These are phyloP conservation scores for Asclepias syriaca DNA, from an alignment of 257 asterid species.

Conservation along the genomic window DNA sequence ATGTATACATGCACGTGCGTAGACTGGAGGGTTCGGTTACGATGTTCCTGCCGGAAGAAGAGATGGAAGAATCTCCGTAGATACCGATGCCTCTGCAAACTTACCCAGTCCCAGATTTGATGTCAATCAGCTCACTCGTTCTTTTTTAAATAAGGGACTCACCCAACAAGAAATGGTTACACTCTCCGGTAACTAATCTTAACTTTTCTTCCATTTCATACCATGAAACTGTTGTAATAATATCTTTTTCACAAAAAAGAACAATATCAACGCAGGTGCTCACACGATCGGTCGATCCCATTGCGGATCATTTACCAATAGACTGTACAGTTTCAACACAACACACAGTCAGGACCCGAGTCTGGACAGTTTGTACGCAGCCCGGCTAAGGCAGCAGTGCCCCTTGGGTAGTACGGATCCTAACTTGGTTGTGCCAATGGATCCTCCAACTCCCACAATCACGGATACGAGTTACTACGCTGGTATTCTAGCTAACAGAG, in stretches of 20 bases:
- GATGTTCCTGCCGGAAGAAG: conserved; percentile 68
- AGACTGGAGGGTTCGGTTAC: conserved; percentile 65
- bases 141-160: conserved; percentile 53
- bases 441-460: conserved; percentile 29
- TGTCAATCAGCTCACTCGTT: conserved; percentile 49
- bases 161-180: conserved; percentile 80
- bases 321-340: conserved; percentile 55
- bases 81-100: conserved; percentile 41
- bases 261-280: conserved; percentile 37
- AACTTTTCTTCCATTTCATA: no score
- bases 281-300: conserved; percentile 77
- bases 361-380: conserved; percentile 42
- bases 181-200: conserved; percentile 52
- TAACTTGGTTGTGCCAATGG: conserved; percentile 49
- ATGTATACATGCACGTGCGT: background rate
- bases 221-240: no score
- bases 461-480: conserved; percentile 27
- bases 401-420: conserved; percentile 31
- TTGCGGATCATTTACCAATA: conserved; percentile 47
- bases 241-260: no score
- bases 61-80: conserved; percentile 64
- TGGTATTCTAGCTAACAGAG: conserved; percentile 24
- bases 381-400: conserved; percentile 41
- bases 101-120: conserved; percentile 48
- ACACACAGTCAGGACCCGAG: conserved; percentile 47